Conservation (phyloP, 495 filamentous ascomycete genomes). For the Penicillium argentinense region DNA sequence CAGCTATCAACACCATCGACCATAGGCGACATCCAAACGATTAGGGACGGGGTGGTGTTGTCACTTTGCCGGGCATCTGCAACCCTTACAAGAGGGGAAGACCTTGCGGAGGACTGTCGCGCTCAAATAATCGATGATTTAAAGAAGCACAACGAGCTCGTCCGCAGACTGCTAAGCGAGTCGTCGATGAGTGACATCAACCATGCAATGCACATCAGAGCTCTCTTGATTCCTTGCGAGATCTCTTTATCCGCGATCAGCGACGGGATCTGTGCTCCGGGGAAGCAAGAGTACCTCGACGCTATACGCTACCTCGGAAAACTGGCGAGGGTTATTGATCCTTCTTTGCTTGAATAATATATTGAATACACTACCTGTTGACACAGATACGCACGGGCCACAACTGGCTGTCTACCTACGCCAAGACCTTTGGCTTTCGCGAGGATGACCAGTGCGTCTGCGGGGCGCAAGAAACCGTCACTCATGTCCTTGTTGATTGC, state of each 20-base stretch:
- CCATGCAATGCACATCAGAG: constrained; percentile 4
- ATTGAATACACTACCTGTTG: too few relatives aligned
- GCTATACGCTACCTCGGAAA: constrained; percentile 2
- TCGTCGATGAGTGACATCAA: constrained; percentile 8
- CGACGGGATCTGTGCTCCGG: constrained; percentile 1
- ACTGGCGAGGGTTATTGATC: neutral
- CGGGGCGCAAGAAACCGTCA: too few relatives aligned
- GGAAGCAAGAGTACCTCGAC: constrained; percentile 7
- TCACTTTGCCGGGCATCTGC: constrained; percentile 5
- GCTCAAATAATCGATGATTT: constrained; percentile 7
- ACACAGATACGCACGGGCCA: too few relatives aligned
- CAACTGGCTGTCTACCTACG: too few relatives aligned
- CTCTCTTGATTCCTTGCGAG: constrained; percentile 7
- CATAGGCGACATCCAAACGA: constrained; percentile 4
- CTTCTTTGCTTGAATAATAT: neutral
- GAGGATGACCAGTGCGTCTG: too few relatives aligned
- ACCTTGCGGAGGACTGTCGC: constrained; percentile 6
- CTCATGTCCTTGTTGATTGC: too few relatives aligned
- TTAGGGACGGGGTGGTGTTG: constrained; percentile 3
- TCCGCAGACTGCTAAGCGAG: constrained; percentile 4
- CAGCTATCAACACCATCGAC: constrained; percentile 7
- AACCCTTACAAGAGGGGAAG: constrained; percentile 5
- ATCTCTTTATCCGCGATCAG: constrained; percentile 6
- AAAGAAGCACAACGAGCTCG: constrained; percentile 8
- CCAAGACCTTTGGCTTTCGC: too few relatives aligned